Conservation (phyloP, 2,329 filamentous ascomycete species). For the Verticillium dahliae region DNA sequence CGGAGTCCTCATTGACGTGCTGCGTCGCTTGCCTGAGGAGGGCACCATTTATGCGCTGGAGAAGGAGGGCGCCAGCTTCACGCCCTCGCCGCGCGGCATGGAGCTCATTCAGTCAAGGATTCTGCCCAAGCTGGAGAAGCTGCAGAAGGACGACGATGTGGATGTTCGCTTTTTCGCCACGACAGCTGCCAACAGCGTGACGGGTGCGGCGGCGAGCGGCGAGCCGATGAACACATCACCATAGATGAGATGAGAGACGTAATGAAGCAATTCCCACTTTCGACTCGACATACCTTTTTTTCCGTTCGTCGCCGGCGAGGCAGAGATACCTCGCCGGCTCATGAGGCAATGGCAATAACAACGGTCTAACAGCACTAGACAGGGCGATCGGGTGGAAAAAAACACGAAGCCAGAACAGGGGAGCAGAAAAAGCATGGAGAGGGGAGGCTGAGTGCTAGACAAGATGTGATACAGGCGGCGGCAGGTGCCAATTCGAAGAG, state of each 20-base stretch:
- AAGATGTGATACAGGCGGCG: not conserved
- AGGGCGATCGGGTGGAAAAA: not conserved
- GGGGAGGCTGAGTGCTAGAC: not conserved
- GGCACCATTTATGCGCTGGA: slow-evolving; percentile 82
- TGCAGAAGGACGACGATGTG: slow-evolving; percentile 95
- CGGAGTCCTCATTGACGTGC: slow-evolving; percentile 78
- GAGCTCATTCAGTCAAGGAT: slow-evolving; percentile 82
- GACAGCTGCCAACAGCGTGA: slow-evolving; percentile 64
- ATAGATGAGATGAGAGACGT: slow-evolving; percentile 40
- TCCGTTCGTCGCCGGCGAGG: not conserved
- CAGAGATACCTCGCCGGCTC: not conserved
- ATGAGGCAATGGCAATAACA: not conserved
- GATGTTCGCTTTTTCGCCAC: slow-evolving; percentile 98
- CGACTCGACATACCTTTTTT: not conserved
- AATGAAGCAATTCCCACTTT: slow-evolving; percentile 43
- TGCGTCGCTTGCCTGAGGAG: slow-evolving; percentile 83
- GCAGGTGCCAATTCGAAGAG: not conserved
- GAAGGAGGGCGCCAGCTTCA: slow-evolving; percentile 60
- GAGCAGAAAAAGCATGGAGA: not conserved
- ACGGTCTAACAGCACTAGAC: not conserved
- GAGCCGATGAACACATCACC: slow-evolving; percentile 62
- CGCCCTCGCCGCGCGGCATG: slow-evolving; percentile 64
- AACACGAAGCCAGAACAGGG: not conserved
- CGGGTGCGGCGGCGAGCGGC: slow-evolving; percentile 37
- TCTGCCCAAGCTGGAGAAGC: slow-evolving; percentile 84